Evolutionary conservation across 1,284 basidiomycete genomes (phyloP).

Genomic region (Tylopilus orsonianus): DNA sequence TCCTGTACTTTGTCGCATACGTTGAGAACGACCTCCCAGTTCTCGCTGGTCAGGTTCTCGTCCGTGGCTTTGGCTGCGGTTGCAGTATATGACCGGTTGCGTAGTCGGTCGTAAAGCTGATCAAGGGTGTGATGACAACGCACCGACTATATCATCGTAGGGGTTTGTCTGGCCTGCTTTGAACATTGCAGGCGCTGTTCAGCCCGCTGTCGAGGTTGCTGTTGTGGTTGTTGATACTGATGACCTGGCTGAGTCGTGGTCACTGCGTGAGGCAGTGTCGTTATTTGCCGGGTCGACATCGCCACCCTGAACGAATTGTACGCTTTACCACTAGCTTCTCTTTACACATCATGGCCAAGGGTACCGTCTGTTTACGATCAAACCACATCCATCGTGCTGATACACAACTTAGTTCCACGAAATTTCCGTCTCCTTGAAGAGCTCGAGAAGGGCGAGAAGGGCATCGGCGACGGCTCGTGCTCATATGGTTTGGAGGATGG

Average conservation of each 20-base stretch:
- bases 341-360: conserved; percentile 54
- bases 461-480: conserved; percentile 96
- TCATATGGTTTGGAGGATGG: conserved; percentile 92
- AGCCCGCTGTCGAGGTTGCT: conserved; percentile 7
- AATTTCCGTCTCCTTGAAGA: conserved; percentile 97
- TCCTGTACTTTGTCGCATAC: conserved; percentile 96
- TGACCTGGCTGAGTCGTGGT: conserved; percentile 3
- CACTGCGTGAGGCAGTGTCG: conserved; percentile 35
- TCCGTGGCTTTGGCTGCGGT: conserved; percentile 85
- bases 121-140: conserved; percentile 36
- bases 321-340: conserved; percentile 12
- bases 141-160: conserved; percentile 93
- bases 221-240: conserved; percentile 17
- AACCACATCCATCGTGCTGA: not conserved
- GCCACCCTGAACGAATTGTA: not conserved
- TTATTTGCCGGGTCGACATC: conserved; percentile 13
- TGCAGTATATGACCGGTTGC: conserved; percentile 2
- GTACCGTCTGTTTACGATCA: conserved; percentile 35
- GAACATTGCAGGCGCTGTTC: conserved; percentile 51
- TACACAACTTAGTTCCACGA: conserved; percentile 73
- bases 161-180: conserved; percentile 67
- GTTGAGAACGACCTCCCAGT: conserved; percentile 94
- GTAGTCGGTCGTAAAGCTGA: conserved; percentile 1
- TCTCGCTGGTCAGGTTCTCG: conserved; percentile 91
- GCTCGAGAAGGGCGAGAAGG: conserved; percentile 99